Base-by-base conservation (phyloP, 2,329 filamentous ascomycete species). In the Grosmannia serpens region DNA sequence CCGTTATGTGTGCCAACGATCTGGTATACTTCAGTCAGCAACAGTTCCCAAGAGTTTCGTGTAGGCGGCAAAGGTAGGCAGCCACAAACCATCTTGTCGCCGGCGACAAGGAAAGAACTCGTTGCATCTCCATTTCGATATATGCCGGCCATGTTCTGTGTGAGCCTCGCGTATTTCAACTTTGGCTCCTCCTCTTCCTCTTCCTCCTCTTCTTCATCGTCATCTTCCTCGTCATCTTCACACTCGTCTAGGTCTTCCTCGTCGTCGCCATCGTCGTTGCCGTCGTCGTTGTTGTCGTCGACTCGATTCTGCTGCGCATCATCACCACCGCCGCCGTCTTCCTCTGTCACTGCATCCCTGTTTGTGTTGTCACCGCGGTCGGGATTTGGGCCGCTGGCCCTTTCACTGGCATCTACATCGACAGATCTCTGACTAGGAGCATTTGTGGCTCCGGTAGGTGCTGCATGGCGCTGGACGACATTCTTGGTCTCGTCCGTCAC, bases 81-180 rank as follows among this genome's bases (percentile, higher is more conserved):
- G 52, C 55, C 59, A 58, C 77, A 66, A 78, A 92, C 89, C 92
- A 97, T 95, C 76, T 97, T 97, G 77, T 99, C 92, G 56, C 92
- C 92, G 47, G 88, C 88, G 55, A 95, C 89, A 55, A 95, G 75
- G 70, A 96, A 96, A 10, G 89, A 78, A 71, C 91, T 96, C 29
- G 92, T 96, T 65, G 91, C 89, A 79, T 99, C 94, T 65, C 90
- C 91, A 74, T 95, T 96, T 60, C 91, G 86, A 74, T 99, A 99
- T 38, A 96, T 82, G 50, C 87, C 77, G 29, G 81, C 84, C 61
- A 99, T 75, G 66, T 87, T 86, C 61, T 85, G 86, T 9, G 94
- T 97, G 65, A 97, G 74, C 54, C 90, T 87, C 55, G 87, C 87
- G 70, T 96, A 96, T 73, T 99, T 99, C 66, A 99, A 82, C 68